Evolutionary conservation across 768 basidiomycete genomes (phyloP).

Genomic region (Amanita subjunquillea): DNA sequence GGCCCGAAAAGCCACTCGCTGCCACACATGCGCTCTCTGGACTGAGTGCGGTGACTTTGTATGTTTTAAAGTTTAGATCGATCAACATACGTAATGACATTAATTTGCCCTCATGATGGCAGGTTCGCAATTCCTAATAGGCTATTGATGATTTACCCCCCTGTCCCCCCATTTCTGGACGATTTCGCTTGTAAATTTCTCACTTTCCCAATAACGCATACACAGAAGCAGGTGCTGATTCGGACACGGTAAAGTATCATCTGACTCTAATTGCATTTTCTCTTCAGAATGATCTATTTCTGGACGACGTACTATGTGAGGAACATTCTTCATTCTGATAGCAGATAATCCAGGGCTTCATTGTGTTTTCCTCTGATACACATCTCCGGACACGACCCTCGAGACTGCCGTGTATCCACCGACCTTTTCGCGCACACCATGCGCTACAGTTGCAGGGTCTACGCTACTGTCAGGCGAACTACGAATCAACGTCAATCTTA

Average conservation of each 20-base stretch:
- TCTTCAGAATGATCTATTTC: neutral
- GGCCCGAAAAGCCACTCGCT: slow-evolving; percentile 1
- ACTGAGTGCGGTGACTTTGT: neutral
- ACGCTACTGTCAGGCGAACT: no score
- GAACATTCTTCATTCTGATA: no score
- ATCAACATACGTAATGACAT: neutral
- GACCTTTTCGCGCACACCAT: neutral
- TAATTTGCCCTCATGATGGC: neutral
- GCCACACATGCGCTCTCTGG: neutral
- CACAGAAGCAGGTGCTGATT: neutral
- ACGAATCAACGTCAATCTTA: no score
- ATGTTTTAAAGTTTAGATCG: neutral
- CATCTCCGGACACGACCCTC: neutral
- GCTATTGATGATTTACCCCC: neutral
- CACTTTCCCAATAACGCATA: neutral
- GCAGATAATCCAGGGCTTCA: no score
- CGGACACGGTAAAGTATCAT: neutral
- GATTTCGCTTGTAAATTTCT: neutral
- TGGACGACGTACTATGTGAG: no score
- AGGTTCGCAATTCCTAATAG: neutral
- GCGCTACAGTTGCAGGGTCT: neutral
- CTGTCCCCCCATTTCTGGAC: neutral
- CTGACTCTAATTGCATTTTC: neutral
- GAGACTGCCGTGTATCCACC: neutral
- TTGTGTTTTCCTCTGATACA: neutral